Base-by-base conservation (phyloP, 306 rosid species). In the Abrus precatorius region DNA sequence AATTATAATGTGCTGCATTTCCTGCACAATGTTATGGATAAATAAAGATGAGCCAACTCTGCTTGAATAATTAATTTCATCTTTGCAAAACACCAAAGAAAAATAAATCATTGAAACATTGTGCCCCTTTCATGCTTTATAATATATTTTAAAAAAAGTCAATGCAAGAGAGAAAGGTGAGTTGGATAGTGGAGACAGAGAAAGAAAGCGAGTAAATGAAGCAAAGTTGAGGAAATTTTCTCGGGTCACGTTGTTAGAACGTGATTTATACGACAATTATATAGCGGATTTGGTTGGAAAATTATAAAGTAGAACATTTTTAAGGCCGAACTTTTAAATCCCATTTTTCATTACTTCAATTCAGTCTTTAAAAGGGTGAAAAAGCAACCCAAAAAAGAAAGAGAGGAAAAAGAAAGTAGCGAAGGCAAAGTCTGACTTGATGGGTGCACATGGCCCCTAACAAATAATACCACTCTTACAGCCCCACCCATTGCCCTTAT, bases 371-470 rank as follows among this genome's bases (percentile, higher is more conserved):
- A 53, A 73, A 67, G 68, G 68, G 75, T 33, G 43, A 43, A 74
- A 81, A 74, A 45, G 60, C 49, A 9, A 0, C 8, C 14, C 28
- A 27, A 63, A 12, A 36, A 34, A 13, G 10, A 74, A 43, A 5
- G 3, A 9, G 32, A 76, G 8, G 3, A 9, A 43, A 76, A 49
- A 20, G 27, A 65, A 75, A 74, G 64, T 34, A 40, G 45, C 29
- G 69, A 82, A 52, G 49, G 62, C 30, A 45, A 30, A n/a, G 76
- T 59, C 57, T 47, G 45, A 33, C 9, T 76, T 70, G 82, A 76
- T 52, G 72, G 65, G 48, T 83, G 86, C 80, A 66, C 67, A 78
- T 78, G 86, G 86, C 48, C 27, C 41, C 69, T 75, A 59, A 72
- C 38, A 55, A 53, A 65, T 68, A 41, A 82, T 68, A 43, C 67